These are phyloP conservation scores for Limnanthes douglasii DNA, from an alignment of 345 rosid species.

Conservation along the genomic window DNA sequence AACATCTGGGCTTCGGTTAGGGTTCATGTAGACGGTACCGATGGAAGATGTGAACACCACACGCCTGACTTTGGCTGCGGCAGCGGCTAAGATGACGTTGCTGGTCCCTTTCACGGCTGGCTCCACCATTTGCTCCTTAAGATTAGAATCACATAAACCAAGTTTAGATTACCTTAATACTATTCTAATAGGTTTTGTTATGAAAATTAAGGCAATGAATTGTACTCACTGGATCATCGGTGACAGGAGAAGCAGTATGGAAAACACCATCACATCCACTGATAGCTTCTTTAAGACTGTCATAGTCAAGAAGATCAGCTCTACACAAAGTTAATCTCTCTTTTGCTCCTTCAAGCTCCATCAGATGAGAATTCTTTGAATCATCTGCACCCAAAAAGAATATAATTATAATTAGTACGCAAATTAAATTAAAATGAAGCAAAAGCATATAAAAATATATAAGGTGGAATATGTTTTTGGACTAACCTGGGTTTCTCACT, in stretches of 20 bases:
- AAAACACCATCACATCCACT: constrained; percentile 86
- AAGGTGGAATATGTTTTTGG: no score
- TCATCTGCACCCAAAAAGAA: no score
- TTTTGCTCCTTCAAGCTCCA: constrained; percentile 79
- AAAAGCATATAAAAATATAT: no score
- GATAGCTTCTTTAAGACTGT: constrained; percentile 49
- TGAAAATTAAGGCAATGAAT: no score
- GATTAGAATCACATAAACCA: no score
- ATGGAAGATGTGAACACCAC: constrained; percentile 91
- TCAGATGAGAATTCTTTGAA: constrained; percentile 72
- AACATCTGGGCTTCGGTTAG: constrained; percentile 51
- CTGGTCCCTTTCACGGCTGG: constrained; percentile 85
- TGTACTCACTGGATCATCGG: constrained; percentile 83
- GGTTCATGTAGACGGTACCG: constrained; percentile 92
- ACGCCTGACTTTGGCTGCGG: constrained; percentile 69
- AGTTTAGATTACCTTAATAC: no score
- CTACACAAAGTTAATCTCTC: constrained; percentile 64
- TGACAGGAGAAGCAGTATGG: constrained; percentile 93
- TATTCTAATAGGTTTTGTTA: no score
- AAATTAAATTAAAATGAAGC: no score
- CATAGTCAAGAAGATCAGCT: constrained; percentile 72
- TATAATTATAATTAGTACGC: no score
- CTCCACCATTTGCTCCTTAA: constrained; percentile 93
- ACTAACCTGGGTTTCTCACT: no score
- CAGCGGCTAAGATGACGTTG: constrained; percentile 69